These are phyloP conservation scores for Epichloe sylvatica DNA, from an alignment of 2,329 filamentous ascomycete genomes.

Conservation along the genomic window DNA sequence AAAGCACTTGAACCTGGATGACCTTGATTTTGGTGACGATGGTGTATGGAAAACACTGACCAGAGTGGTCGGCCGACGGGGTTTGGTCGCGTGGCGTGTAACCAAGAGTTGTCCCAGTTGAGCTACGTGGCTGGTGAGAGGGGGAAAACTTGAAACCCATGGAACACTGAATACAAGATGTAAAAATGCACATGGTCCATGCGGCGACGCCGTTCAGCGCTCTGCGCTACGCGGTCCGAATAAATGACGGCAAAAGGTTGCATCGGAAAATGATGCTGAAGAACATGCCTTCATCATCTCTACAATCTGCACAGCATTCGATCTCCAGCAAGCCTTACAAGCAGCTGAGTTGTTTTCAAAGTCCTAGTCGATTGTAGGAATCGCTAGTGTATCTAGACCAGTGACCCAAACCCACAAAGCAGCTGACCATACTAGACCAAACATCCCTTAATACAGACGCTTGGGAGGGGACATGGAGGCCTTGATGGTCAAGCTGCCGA, in stretches of 20 bases:
- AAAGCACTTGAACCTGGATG: constrained; percentile 62
- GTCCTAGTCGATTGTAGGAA: constrained; percentile 5
- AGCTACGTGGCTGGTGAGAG: background rate
- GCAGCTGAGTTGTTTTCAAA: constrained; percentile 2
- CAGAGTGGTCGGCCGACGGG: constrained; percentile 51
- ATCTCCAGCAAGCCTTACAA: background rate
- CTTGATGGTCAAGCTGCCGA: constrained; percentile 99
- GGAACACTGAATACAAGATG: background rate
- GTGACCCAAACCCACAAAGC: constrained; percentile 6
- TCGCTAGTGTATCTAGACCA: background rate
- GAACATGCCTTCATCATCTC: too few relatives aligned
- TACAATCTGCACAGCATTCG: too few relatives aligned
- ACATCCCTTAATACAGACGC: constrained; percentile 74
- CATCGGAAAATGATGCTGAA: too few relatives aligned
- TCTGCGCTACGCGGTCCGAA: background rate
- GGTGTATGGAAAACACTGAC: constrained; percentile 58
- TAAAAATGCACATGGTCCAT: background rate
- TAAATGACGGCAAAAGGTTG: too few relatives aligned
- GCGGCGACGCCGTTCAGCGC: too few relatives aligned
- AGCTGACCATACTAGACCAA: constrained; percentile 6
- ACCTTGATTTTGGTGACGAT: constrained; percentile 66
- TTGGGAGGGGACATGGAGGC: constrained; percentile 98
- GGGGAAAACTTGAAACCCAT: background rate
- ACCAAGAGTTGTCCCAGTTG: constrained; percentile 40
- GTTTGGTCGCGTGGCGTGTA: constrained; percentile 48